Evolutionary conservation across 1,284 basidiomycete genomes (phyloP).

Genomic region (Leccinum variabile): DNA sequence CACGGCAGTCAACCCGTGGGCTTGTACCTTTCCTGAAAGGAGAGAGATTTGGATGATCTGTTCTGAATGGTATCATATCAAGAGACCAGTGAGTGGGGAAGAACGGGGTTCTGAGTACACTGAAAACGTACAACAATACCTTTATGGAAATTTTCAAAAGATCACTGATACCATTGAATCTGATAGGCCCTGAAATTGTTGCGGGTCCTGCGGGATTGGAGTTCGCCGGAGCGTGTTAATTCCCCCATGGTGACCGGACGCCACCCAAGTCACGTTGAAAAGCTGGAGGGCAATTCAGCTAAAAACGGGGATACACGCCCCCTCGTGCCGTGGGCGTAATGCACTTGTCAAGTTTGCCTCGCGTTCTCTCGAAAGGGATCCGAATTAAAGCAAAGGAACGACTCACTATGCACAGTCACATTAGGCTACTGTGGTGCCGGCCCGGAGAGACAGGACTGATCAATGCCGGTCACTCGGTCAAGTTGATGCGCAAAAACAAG

Average conservation of each 20-base stretch:
- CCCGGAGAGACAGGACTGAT: too few relatives aligned
- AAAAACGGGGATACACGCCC: constrained; percentile 12
- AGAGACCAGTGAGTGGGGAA: constrained; percentile 2
- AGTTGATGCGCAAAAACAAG: not conserved
- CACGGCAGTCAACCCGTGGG: constrained; percentile 26
- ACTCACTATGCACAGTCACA: not conserved
- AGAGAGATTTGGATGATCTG: constrained; percentile 16
- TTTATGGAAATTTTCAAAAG: constrained; percentile 10
- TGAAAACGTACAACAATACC: not conserved
- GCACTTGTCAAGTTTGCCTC: constrained; percentile 12
- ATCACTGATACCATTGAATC: not conserved
- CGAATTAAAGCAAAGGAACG: constrained; percentile 6
- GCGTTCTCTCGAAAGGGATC: constrained; percentile 18
- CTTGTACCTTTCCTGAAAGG: constrained; percentile 22
- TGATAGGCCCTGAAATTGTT: not conserved
- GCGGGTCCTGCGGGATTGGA: not conserved
- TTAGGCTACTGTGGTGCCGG: not conserved
- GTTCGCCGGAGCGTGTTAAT: not conserved
- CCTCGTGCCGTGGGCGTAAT: constrained; percentile 9
- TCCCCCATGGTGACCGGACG: not conserved
- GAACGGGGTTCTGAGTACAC: not conserved
- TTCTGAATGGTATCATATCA: constrained; percentile 18
- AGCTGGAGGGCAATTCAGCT: not conserved
- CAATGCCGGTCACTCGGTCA: not conserved
- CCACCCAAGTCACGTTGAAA: not conserved